Evolutionary conservation across 176 grass and related monocot species (phyloP), one percentile per base, ranked within the genome.

Genomic region (Aegilops umbellulata): DNA sequence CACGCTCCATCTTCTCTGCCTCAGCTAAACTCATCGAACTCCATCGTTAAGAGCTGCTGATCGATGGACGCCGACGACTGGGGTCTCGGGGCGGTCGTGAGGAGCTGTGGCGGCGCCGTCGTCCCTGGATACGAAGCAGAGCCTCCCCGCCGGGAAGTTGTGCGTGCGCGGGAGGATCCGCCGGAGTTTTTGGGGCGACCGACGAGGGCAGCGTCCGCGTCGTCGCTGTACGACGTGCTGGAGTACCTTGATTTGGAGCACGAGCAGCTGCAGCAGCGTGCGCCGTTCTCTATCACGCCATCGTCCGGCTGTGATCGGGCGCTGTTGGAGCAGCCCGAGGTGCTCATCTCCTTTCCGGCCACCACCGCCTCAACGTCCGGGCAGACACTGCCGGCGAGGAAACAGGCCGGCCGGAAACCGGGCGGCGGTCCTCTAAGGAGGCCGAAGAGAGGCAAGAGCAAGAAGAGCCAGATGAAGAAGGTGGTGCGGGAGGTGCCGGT

Each of bases 391-490:
- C 46, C 67, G 5, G 78, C 49, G 2, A 80, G 53, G 16, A 53
- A 53, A 6, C 16, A 53, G 39, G 24, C 78, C 11, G 82, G 82
- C 30, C 93, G 87, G 58, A 89, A 76, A 60, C 80, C 62, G 3
- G 78, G 11, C 2, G 47, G 47, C 19, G 47, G n/a, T n/a, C n/a
- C n/a, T n/a, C n/a, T n/a, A n/a, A n/a, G 85, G 17, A 57, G 87
- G 15, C 67, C 79, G 2, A 92, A 82, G 39, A 81, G 78, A 84
- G 87, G 81, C 80, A 95, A 91, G 87, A 93, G 78, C 80, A 95
- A 91, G 87, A 99, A 93, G 92, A 93, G 44, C 65, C 92, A 90
- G 73, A 80, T 88, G 14, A 95, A 99, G 86, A 99, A 92, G 76
- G 92, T 94, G 66, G 94, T 99, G 79, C 82, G 86, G 42, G 92